Evolutionary conservation across 257 asterid species (phyloP).

Genomic region (Linaria vulgaris): DNA sequence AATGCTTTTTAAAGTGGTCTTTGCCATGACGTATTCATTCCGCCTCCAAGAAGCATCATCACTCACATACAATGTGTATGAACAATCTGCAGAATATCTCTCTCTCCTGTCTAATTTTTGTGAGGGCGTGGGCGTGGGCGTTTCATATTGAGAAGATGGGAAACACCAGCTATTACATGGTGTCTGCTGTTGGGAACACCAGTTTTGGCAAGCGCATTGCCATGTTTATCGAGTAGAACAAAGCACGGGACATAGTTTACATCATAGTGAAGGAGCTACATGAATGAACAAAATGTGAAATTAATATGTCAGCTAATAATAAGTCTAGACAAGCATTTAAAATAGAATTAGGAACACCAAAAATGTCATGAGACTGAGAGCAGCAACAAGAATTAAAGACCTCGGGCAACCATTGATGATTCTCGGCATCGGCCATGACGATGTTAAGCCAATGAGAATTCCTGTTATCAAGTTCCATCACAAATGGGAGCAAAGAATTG

Average conservation of each 20-base stretch:
- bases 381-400: slow-evolving; percentile 20
- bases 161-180: slow-evolving; percentile 77
- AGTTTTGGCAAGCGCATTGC: slow-evolving; percentile 74
- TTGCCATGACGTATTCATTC: no score
- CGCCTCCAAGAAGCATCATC: no score
- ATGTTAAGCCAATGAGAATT: slow-evolving; percentile 72
- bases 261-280: slow-evolving; percentile 84
- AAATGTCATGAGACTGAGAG: not conserved
- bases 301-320: not conserved
- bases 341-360: not conserved
- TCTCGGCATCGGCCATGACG: slow-evolving; percentile 82
- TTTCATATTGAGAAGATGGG: slow-evolving; percentile 72
- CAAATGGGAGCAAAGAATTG: slow-evolving; percentile 67
- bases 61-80: no score
- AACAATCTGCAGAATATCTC: not conserved
- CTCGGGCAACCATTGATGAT: slow-evolving; percentile 82
- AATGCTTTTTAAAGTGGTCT: no score
- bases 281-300: slow-evolving; percentile 4
- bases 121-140: slow-evolving; percentile 41
- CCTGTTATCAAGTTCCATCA: slow-evolving; percentile 59
- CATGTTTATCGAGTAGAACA: slow-evolving; percentile 70
- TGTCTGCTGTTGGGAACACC: slow-evolving; percentile 71
- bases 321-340: not conserved
- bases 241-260: slow-evolving; percentile 87
- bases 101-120: slow-evolving; percentile 6